A percentile compares a stretch with the other conserved stretches of the same genome.
These are phyloP conservation scores for Gilbertella persicaria DNA, from an alignment of 371 early-diverging fungal genomes.

Conservation along the genomic window DNA sequence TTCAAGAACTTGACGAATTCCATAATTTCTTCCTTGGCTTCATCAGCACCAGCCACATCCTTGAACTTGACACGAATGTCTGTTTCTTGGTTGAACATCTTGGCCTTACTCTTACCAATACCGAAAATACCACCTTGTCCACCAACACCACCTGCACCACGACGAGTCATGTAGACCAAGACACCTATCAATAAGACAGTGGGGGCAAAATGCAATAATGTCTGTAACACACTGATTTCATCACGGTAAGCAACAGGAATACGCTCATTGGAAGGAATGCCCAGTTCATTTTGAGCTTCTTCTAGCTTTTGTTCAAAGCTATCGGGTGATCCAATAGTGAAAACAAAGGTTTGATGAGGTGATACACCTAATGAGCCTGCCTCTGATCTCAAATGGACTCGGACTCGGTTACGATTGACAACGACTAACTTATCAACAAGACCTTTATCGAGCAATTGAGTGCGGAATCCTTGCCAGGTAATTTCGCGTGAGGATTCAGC, in stretches of 20 bases:
- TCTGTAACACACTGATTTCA: conserved; percentile 68
- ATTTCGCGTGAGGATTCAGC: conserved; percentile 64
- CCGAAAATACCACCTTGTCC: conserved; percentile 89
- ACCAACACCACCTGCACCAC: conserved; percentile 59
- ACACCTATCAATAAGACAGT: conserved; percentile 89
- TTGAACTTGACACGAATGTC: conserved; percentile 96
- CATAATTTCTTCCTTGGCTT: conserved; percentile 99
- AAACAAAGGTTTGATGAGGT: conserved; percentile 55
- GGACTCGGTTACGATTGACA: conserved; percentile 81
- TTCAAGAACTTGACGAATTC: conserved; percentile 99
- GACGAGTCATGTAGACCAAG: conserved; percentile 81
- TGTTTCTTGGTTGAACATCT: conserved; percentile 95
- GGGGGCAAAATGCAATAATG: conserved; percentile 88
- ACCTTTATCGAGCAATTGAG: conserved; percentile 87
- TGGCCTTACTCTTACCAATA: conserved; percentile 95
- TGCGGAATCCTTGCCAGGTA: conserved; percentile 93
- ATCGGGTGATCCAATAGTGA: conserved; percentile 93
- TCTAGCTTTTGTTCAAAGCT: conserved; percentile 91
- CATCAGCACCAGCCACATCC: conserved; percentile 99
- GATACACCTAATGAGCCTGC: conserved; percentile 48
- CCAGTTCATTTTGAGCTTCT: conserved; percentile 86
- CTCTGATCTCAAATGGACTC: conserved; percentile 77
- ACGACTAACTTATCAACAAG: conserved; percentile 87
- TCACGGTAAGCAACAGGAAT: conserved; percentile 90
- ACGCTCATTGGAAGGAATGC: conserved; percentile 86